phyloP scores from a whole-genome alignment of 805 yeast species.

The Ogataea trehalophila region DNA sequence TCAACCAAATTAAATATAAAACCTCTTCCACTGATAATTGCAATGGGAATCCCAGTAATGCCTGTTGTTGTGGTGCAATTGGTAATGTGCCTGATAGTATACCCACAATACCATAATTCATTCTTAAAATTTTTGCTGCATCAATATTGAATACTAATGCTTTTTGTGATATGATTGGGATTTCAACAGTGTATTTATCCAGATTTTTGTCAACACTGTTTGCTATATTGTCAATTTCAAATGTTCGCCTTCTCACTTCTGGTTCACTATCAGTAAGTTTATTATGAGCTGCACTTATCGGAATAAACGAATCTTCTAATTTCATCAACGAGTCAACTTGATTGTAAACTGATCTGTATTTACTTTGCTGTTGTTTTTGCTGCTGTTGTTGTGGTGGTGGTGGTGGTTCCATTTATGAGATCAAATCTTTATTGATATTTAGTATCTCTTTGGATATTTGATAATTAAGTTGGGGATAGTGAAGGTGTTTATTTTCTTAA shows the following conservation, averaged over 20 bases:
- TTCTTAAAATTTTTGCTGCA: conserved; percentile 50
- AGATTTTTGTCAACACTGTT: background rate
- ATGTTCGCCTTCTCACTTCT: background rate
- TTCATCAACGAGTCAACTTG: too few relatives aligned
- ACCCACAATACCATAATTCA: conserved; percentile 61
- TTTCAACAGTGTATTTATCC: conserved; percentile 13
- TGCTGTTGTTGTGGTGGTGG: too few relatives aligned
- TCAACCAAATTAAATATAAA: conserved; percentile 47
- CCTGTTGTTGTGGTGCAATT: conserved; percentile 88
- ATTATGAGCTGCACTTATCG: too few relatives aligned
- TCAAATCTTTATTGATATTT: too few relatives aligned
- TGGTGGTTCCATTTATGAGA: too few relatives aligned
- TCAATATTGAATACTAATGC: conserved; percentile 58
- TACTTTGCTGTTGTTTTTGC: too few relatives aligned
- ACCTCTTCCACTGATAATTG: conserved; percentile 71
- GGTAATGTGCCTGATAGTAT: conserved; percentile 79
- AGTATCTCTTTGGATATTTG: too few relatives aligned
- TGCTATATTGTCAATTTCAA: background rate
- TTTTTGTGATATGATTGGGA: conserved; percentile 36
- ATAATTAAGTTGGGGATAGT: too few relatives aligned
- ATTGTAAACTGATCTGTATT: too few relatives aligned
- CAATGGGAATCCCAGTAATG: conserved; percentile 81
- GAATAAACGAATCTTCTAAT: too few relatives aligned
- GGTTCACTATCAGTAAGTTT: too few relatives aligned
- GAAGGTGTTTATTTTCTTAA: too few relatives aligned